These are phyloP conservation scores for Saxophila tyrrhenica DNA, from an alignment of 495 filamentous ascomycete genomes.

Conservation along the genomic window DNA sequence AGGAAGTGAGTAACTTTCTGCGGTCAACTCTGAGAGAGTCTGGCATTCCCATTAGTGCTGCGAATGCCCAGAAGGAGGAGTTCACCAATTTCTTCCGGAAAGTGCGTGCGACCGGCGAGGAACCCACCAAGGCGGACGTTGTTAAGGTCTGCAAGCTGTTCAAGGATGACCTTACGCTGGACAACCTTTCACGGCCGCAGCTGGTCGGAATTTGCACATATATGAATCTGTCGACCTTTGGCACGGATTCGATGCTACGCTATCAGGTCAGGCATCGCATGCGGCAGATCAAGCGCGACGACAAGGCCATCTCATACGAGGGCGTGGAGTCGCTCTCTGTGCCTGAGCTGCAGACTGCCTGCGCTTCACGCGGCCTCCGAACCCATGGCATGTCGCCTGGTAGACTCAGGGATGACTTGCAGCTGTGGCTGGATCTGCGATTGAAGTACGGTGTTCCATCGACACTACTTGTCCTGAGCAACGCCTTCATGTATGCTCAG, in stretches of 20 bases:
- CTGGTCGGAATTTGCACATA: constrained; percentile 96
- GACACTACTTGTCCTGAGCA: constrained; percentile 89
- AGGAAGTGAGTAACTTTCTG: constrained; percentile 88
- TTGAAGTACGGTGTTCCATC: constrained; percentile 88
- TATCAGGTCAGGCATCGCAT: constrained; percentile 96
- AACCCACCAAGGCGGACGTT: constrained; percentile 76
- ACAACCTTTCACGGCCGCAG: constrained; percentile 93
- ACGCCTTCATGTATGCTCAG: constrained; percentile 89
- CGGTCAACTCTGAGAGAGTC: constrained; percentile 84
- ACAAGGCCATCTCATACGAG: constrained; percentile 88
- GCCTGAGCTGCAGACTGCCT: constrained; percentile 82
- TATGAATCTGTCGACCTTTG: constrained; percentile 94
- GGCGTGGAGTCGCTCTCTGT: constrained; percentile 89
- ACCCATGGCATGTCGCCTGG: constrained; percentile 83
- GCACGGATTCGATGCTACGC: constrained; percentile 92
- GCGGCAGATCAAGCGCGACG: constrained; percentile 98
- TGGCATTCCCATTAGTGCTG: constrained; percentile 73
- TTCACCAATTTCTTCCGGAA: constrained; percentile 98
- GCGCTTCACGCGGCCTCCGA: constrained; percentile 80
- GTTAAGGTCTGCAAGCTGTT: constrained; percentile 99
- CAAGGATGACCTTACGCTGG: constrained; percentile 93
- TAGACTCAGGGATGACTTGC: constrained; percentile 77
- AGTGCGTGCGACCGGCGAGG: constrained; percentile 72
- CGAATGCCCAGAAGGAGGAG: constrained; percentile 83
- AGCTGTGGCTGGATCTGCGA: constrained; percentile 89